Evolutionary conservation across 2,329 filamentous ascomycete species (phyloP).

Genomic region (Niveomyces coronatus): DNA sequence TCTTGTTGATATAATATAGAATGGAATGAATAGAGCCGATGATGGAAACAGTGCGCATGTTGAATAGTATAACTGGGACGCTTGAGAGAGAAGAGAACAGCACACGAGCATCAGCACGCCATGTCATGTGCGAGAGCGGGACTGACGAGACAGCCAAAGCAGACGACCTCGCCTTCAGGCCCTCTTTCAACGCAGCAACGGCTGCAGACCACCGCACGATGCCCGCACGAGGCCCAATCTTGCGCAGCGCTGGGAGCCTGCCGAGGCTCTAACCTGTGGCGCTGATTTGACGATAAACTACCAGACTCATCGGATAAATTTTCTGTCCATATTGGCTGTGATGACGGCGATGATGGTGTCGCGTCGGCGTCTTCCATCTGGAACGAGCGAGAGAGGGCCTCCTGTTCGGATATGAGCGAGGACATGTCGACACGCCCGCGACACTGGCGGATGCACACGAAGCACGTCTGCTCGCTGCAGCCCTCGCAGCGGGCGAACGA

Average conservation of each 20-base stretch:
- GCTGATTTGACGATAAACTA: no score
- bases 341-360: no score
- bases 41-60: no score
- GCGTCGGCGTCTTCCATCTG: conserved; percentile 40
- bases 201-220: conserved; percentile 51
- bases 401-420: conserved; percentile 20
- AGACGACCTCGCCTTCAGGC: conserved; percentile 53
- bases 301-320: no score
- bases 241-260: conserved; percentile 12
- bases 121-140: conserved; percentile 22
- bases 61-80: no score
- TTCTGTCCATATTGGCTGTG: no score
- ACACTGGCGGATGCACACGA: conserved; percentile 58
- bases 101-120: background rate
- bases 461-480: conserved; percentile 54
- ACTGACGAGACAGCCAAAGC: conserved; percentile 48
- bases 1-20: no score
- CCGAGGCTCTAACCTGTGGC: conserved; percentile 9
- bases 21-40: background rate
- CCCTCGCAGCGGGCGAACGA: conserved; percentile 54
- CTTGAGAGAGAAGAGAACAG: no score
- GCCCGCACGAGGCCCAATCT: conserved; percentile 32
- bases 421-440: conserved; percentile 32
- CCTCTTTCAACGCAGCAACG: conserved; percentile 59
- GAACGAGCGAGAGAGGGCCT: conserved; percentile 33